Evolutionary conservation across 768 basidiomycete genomes (phyloP).

Genomic region (Tricholoma bakamatsutake): DNA sequence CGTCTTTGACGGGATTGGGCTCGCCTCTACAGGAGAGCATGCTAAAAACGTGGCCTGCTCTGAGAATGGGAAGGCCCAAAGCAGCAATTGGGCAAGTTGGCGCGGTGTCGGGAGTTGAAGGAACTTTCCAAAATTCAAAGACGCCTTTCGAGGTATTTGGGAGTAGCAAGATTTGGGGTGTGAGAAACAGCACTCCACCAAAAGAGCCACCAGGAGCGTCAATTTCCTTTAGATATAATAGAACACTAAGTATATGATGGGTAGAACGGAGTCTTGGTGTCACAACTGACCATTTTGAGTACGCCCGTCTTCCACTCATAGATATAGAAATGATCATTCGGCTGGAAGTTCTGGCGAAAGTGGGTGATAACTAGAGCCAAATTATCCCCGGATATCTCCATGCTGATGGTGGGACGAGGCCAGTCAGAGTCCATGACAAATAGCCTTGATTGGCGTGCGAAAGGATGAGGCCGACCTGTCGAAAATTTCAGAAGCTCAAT

Average conservation of each 20-base stretch:
- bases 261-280: not conserved
- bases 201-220: conserved; percentile 14
- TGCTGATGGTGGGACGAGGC: conserved; percentile 28
- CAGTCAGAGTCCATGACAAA: conserved; percentile 20
- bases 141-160: conserved; percentile 24
- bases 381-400: conserved; percentile 41
- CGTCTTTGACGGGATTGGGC: conserved; percentile 30
- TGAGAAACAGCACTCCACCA: conserved; percentile 27
- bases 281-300: conserved; percentile 27
- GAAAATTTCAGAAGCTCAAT: conserved; percentile 28
- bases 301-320: conserved; percentile 39
- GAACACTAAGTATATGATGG: not conserved
- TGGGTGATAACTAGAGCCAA: conserved; percentile 33
- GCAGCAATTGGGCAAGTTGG: conserved; percentile 16
- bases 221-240: not conserved
- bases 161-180: conserved; percentile 26
- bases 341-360: conserved; percentile 7
- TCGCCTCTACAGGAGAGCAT: conserved; percentile 33
- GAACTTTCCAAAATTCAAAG: conserved; percentile 34
- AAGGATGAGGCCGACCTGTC: conserved; percentile 31
- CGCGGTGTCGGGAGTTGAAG: conserved; percentile 9
- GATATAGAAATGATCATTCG: conserved; percentile 30
- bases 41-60: conserved; percentile 14
- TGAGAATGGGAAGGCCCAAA: conserved; percentile 27
- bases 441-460: conserved; percentile 23